Conservation (phyloP, 2,329 filamentous ascomycete genomes). For the Paecilomyces fulvus region DNA sequence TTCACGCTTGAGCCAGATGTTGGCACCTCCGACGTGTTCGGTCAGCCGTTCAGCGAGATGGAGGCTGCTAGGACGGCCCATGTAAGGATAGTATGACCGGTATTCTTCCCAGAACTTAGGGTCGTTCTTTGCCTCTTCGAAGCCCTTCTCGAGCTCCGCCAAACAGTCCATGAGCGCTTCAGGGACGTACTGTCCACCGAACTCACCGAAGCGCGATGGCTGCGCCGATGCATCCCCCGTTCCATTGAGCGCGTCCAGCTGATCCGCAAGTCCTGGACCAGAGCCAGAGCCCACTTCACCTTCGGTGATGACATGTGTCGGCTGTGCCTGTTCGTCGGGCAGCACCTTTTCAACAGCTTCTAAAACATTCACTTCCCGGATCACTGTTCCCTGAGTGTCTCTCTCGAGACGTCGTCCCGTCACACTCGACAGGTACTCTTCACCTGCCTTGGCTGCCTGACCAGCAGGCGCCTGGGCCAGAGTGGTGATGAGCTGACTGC, state of each 20-base stretch:
- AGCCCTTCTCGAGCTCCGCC: conserved; percentile 80
- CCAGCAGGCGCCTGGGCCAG: conserved; percentile 61
- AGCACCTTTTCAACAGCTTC: conserved; percentile 57
- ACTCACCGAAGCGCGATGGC: conserved; percentile 85
- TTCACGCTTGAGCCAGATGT: conserved; percentile 96
- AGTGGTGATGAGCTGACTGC: conserved; percentile 85
- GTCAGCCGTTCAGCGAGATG: conserved; percentile 85
- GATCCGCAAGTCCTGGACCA: conserved; percentile 61
- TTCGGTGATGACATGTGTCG: conserved; percentile 59
- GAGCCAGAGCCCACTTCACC: conserved; percentile 43
- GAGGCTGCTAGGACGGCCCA: conserved; percentile 86
- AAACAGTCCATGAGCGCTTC: conserved; percentile 98
- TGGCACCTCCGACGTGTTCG: conserved; percentile 80
- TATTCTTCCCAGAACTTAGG: conserved; percentile 96
- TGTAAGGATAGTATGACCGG: conserved; percentile 91
- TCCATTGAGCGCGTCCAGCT: conserved; percentile 73
- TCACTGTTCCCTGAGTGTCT: conserved; percentile 38
- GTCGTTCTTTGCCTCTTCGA: conserved; percentile 79
- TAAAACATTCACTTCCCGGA: conserved; percentile 60
- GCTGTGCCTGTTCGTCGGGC: conserved; percentile 39
- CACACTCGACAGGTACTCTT: conserved; percentile 76
- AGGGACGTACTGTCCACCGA: conserved; percentile 94
- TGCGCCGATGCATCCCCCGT: conserved; percentile 50
- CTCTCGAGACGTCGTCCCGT: conserved; percentile 48
- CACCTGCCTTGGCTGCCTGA: conserved; percentile 61